These are phyloP conservation scores for Saksenaea vasiformis DNA, from an alignment of 371 early-diverging fungal species.

Conservation along the genomic window DNA sequence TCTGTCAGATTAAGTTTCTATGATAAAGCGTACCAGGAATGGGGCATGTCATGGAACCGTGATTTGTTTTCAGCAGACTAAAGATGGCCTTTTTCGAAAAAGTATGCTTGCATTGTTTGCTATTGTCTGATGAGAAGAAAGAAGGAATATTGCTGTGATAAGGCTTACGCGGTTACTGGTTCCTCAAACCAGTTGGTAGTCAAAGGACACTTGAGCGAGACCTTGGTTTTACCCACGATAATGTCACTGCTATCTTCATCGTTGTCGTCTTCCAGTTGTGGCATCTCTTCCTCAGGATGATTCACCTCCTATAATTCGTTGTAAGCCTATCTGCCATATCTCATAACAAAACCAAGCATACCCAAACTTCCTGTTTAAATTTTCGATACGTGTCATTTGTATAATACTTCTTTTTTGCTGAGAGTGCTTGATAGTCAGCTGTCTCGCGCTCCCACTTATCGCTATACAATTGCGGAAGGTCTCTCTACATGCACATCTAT, in stretches of 20 bases:
- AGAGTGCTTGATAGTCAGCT: background rate
- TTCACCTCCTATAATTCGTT: constrained; percentile 25
- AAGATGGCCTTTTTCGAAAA: constrained; percentile 33
- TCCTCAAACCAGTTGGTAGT: constrained; percentile 36
- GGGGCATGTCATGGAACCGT: constrained; percentile 25
- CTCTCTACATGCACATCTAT: background rate
- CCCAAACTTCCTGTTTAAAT: constrained; percentile 18
- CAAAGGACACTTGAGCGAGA: constrained; percentile 43
- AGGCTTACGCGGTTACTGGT: constrained; percentile 31
- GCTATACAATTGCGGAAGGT: background rate
- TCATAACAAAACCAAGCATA: background rate
- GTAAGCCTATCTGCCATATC: background rate
- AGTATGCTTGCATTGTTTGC: constrained; percentile 38
- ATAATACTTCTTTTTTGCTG: constrained; percentile 8
- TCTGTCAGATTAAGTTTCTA: background rate
- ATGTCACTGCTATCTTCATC: constrained; percentile 36
- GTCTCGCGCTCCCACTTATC: background rate
- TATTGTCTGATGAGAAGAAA: constrained; percentile 3
- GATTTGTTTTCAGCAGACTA: constrained; percentile 6
- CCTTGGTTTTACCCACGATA: constrained; percentile 31
- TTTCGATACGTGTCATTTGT: constrained; percentile 3
- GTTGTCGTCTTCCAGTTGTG: constrained; percentile 11
- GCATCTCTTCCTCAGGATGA: constrained; percentile 40
- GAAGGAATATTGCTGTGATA: background rate
- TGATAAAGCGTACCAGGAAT: constrained; percentile 25